Base-by-base conservation (phyloP, 179 eudicot genomes). In the Silene noctiflora region DNA sequence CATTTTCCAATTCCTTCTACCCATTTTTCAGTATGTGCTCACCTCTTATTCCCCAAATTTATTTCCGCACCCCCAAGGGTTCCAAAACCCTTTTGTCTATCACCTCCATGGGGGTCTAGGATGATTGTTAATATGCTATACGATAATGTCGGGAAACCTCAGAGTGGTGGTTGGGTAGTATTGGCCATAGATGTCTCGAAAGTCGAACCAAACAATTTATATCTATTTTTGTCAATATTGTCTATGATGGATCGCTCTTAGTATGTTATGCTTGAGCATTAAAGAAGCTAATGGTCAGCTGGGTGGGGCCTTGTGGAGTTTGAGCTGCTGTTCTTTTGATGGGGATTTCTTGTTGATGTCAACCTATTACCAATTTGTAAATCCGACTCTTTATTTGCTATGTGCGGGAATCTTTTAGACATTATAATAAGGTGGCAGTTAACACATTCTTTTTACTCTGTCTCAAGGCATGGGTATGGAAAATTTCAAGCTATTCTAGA, bases 401-500 rank as follows among this genome's bases (percentile, higher is more conserved):
- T 63, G 16, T 17, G 16, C 4, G 11, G 66, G 6, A 62, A 62
- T 3, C 66, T 62, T 62, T 62, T 33, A 62, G 33, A 29, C 66
- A 62, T 13, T 22, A 13, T 62, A 24, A 62, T 55, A 16, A 61
- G 13, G 51, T 77, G 62, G 39, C 73, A 21, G 42, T 20, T 5
- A 39, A 33, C 65, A 17, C 42, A 29, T 69, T 44, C 17, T 14
- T 67, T 60, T 16, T 4, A 51, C 65, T 86, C 72, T 46, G 20
- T 74, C 27, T 81, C 61, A 76, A 95, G 99, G 84, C 99, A 95
- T 82, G 99, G 99, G 44, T 95, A 93, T 77, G 99, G 97, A 84
- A 89, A 90, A 87, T 95, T 98, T 98, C 98, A 95, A 89, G 95
- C 98, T 69, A 93, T 95, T 78, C 89, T 95, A 73, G 99, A 95